These are phyloP conservation scores for Didymellaceae sp. DNA, from an alignment of 2,329 filamentous ascomycete genomes.

Conservation along the genomic window DNA sequence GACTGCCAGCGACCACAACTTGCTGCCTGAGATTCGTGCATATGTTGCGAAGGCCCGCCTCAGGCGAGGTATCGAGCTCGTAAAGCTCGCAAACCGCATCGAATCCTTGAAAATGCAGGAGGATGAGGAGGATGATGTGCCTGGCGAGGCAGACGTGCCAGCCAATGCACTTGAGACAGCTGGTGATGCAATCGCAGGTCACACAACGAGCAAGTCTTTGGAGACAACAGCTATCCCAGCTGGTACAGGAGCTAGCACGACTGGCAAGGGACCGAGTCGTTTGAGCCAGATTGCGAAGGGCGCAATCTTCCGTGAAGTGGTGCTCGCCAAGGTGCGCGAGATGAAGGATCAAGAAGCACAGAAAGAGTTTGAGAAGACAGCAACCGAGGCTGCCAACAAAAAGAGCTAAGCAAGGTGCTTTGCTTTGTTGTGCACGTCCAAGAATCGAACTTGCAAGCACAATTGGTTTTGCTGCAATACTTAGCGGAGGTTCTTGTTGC, in stretches of 20 bases:
- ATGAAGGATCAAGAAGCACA: constrained; percentile 86
- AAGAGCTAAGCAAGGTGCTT: constrained; percentile 21
- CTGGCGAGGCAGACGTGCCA: constrained; percentile 65
- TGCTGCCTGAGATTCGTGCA: constrained; percentile 94
- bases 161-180: constrained; percentile 67
- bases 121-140: constrained; percentile 77
- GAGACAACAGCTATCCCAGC: constrained; percentile 12
- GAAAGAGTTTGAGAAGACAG: constrained; percentile 69
- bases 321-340: constrained; percentile 90
- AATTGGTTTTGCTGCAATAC: constrained; percentile 29
- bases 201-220: constrained; percentile 34
- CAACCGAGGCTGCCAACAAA: constrained; percentile 42
- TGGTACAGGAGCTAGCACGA: constrained; percentile 16
- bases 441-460: no score
- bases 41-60: constrained; percentile 92
- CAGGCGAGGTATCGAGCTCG: constrained; percentile 90
- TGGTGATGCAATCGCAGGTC: constrained; percentile 49
- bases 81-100: constrained; percentile 95
- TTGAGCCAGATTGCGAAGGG: constrained; percentile 66
- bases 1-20: constrained; percentile 92
- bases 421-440: constrained; percentile 7
- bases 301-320: constrained; percentile 91
- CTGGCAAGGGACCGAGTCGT: constrained; percentile 55
- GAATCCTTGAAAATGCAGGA: constrained; percentile 93
- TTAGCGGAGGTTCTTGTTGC: constrained; percentile 30